Evolutionary conservation across 192 early-diverging fungal species (phyloP), one percentile per base, ranked within the genome.

Genomic region (Coemansia sp.): DNA sequence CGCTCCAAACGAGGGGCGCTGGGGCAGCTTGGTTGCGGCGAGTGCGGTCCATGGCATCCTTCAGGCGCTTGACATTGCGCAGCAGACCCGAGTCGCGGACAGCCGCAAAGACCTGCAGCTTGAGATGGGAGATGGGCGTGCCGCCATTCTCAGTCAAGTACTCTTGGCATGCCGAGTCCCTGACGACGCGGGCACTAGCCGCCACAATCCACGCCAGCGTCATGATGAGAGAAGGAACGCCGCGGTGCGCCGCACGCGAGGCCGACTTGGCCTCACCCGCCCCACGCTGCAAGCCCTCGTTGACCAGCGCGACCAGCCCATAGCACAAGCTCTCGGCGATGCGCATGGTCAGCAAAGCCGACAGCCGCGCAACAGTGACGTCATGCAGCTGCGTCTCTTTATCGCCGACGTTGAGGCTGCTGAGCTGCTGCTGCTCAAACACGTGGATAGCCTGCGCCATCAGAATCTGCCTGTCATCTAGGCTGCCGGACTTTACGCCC

Each of bases 371-470:
- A 16, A 78, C 34, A 24, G 34, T 8, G 1, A 36, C 40, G 2
- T 70, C 72, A 44, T 71, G 72, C 44, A 60, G 33, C 9, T 16
- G 27, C 15, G 66, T 63, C 68, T 70, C 79, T n/a, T n/a, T n/a
- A 11, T 55, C 72, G 22, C 64, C 64, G 52, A 66, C 31, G 16
- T 52, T 41, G 2, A 82, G 68, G 58, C 75, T 63, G 47, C 63
- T 41, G 16, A 77, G 74, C 22, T 62, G 80, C 69, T 82, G 80
- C 61, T 63, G 75, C 80, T 82, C 80, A 40, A 82, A 60, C 66
- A 82, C 15, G 20, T 74, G 75, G 4, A 78, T 69, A n/a, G 61
- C 65, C 47, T 77, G 75, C 2, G 65, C 64, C 38, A 72, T 68
- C 44, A 82, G 41, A 2, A 64, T 58, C 57, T 67, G 65, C n/a